Conservation (phyloP, 768 basidiomycete genomes). For the Leucocoprinus leucothites region DNA sequence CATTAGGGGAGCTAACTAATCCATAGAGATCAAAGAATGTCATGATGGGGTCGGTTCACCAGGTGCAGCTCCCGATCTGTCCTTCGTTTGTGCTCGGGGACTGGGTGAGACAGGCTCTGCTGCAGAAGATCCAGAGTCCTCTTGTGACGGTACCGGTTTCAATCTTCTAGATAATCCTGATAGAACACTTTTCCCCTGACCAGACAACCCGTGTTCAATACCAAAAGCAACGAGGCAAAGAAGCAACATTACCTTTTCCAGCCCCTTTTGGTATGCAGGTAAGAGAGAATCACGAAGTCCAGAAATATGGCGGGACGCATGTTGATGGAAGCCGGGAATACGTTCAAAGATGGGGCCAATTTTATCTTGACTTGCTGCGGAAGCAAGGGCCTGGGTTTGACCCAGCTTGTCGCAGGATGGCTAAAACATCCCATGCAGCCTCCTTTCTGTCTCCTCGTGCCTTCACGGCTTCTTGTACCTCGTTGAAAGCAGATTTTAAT, state of each 20-base stretch:
- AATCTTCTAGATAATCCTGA: not conserved
- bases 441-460: not conserved
- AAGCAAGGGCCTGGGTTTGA: not conserved
- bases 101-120: not conserved
- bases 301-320: not conserved
- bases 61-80: no score
- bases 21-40: no score
- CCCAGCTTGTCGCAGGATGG: constrained; percentile 3
- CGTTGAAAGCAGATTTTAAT: constrained; percentile 30
- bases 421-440: constrained; percentile 4
- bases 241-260: constrained; percentile 8
- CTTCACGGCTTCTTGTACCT: constrained; percentile 26
- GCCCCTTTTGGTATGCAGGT: not conserved
- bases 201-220: not conserved
- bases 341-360: constrained; percentile 8
- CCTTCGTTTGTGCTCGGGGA: no score
- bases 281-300: not conserved
- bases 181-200: not conserved
- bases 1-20: no score
- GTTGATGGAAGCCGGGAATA: constrained; percentile 1
- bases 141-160: not conserved
- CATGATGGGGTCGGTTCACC: no score
- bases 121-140: not conserved
- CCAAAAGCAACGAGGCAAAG: not conserved
- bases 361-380: not conserved